Evolutionary conservation across 352 stramenopile species (phyloP), one percentile per base, ranked within the genome.

Genomic region (Nothophytophthora sp.): DNA sequence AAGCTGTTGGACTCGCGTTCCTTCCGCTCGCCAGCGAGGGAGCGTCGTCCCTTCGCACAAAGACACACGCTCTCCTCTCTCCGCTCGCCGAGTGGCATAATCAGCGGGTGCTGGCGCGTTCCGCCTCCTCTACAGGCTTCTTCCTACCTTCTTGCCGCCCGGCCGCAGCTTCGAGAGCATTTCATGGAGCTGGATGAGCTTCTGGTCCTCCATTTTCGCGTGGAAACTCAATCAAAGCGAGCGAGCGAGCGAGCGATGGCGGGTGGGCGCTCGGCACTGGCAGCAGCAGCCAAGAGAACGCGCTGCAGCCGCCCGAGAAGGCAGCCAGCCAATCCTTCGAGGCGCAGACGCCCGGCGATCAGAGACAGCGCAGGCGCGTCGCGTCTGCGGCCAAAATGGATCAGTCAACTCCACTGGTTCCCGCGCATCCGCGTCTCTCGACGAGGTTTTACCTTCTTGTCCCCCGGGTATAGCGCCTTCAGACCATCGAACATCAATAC

Each of bases 121-220:
- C 5, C n/a, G n/a, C n/a, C n/a, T n/a, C n/a, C n/a, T n/a, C n/a
- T 28, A 33, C 10, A 36, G 34, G 16, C 16, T 6, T n/a, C 27
- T 51, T 8, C 33, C 18, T 59, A 89, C 78, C 73, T 79, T 87
- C 50, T 92, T 94, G 50, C 83, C 83, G 30, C 82, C 81, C 8
- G 83, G 83, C 13, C 83, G 83, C 38, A 94, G 77, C 76, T 86
- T 87, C 6, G 82, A 88, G 52, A 94, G 81, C 74, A 88, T 83
- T 46, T 94, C 81, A 72, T 94, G 83, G 50, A 94, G 70, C 50
- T 83, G 67, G 47, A 92, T 76, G 42, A 94, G 81, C 75, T 94
- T 94, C 58, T 74, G 57, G 30, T 90, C 77, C 67, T 94, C 83
- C 83, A 94, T 92, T n/a, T 42, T 47, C 43, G 43, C 11, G 25